Percentiles rank a stretch among this genome's conserved stretches.
Evolutionary conservation across 2,329 filamentous ascomycete genomes (phyloP).

Genomic region (Fusarium armeniacum): DNA sequence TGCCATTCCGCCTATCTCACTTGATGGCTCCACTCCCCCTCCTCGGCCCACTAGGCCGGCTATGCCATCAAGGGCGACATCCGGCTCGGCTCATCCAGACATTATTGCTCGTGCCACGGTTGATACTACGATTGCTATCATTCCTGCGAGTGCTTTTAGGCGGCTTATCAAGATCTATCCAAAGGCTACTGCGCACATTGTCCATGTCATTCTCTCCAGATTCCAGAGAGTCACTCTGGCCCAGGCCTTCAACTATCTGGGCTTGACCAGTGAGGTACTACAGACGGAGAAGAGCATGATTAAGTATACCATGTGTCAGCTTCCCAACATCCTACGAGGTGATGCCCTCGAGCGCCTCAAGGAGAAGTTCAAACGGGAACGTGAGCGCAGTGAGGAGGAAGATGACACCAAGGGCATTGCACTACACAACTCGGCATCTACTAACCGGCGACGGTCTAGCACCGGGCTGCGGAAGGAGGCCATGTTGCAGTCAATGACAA

Average conservation of each 20-base stretch:
- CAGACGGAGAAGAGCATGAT: constrained; percentile 95
- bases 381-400: constrained; percentile 83
- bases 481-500: constrained; percentile 75
- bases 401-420: constrained; percentile 92
- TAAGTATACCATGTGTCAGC: constrained; percentile 89
- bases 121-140: constrained; percentile 98
- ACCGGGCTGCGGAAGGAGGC: constrained; percentile 84
- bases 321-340: constrained; percentile 91
- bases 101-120: constrained; percentile 96
- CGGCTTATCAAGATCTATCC: constrained; percentile 94
- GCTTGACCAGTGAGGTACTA: constrained; percentile 90
- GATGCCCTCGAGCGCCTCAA: constrained; percentile 87
- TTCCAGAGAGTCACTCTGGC: constrained; percentile 95
- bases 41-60: constrained; percentile 55
- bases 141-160: constrained; percentile 94
- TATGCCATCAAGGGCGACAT: constrained; percentile 61
- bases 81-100: constrained; percentile 91
- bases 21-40: constrained; percentile 65
- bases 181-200: constrained; percentile 95
- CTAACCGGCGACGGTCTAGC: constrained; percentile 78
- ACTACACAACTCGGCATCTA: constrained; percentile 81
- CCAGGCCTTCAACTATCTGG: constrained; percentile 94
- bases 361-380: constrained; percentile 90
- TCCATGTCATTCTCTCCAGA: constrained; percentile 95
- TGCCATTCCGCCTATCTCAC: constrained; percentile 79